Percentiles rank a stretch among this genome's conserved stretches.
Conservation (phyloP, 345 rosid species). For the Salix purpurea region DNA sequence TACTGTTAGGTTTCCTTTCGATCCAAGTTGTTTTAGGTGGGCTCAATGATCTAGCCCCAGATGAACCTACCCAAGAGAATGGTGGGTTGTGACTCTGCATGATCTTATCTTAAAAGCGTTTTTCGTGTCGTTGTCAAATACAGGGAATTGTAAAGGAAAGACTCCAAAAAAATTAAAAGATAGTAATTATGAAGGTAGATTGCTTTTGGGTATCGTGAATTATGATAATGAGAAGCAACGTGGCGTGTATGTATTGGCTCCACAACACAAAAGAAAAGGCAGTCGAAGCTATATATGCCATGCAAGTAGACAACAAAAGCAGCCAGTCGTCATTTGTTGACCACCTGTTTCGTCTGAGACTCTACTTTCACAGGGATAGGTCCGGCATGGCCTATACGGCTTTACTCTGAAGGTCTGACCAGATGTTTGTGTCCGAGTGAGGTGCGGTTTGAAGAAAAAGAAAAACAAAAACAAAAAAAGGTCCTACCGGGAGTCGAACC, state of each 20-base stretch:
- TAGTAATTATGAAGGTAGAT: not conserved
- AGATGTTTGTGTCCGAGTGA: not conserved
- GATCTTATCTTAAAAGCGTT: not conserved
- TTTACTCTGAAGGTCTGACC: not conserved
- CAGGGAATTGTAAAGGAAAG: not conserved
- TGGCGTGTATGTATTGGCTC: not conserved
- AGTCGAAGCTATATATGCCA: not conserved
- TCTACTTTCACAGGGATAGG: not conserved
- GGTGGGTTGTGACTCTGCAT: too few relatives aligned
- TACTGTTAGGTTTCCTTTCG: not conserved
- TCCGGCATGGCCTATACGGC: not conserved
- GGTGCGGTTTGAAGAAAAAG: not conserved
- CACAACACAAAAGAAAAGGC: not conserved
- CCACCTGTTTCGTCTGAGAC: too few relatives aligned
- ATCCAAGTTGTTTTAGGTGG: not conserved
- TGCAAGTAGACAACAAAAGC: not conserved
- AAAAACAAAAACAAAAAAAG: not conserved
- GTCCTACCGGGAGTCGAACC: conserved; percentile 98
- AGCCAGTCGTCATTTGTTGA: not conserved
- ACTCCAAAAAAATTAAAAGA: not conserved
- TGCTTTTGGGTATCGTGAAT: not conserved
- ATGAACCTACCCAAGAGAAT: not conserved
- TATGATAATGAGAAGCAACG: not conserved
- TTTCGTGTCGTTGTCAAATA: not conserved
- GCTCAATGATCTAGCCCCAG: not conserved